A percentile compares a stretch with the other conserved stretches of the same genome.
Conservation (phyloP, 2,329 filamentous ascomycete species). For the Lomentospora prolificans region DNA sequence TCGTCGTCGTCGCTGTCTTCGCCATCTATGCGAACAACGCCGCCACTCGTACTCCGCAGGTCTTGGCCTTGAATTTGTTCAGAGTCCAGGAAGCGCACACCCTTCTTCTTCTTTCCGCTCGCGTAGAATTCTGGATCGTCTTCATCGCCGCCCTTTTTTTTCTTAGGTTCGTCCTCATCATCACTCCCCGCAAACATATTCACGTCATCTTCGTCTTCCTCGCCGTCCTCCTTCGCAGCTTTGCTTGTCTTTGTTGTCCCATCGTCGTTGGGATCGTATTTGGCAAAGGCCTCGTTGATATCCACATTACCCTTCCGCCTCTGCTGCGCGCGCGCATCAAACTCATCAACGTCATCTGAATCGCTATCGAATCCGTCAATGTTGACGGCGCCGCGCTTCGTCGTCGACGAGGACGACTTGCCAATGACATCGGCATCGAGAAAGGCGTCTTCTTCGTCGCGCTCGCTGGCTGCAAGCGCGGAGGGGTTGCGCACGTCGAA, state of each 20-base stretch:
- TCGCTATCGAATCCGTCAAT: constrained; percentile 96
- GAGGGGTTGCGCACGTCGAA: constrained; percentile 96
- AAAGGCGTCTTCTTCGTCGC: constrained; percentile 51
- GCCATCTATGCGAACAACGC: constrained; percentile 54
- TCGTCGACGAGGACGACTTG: constrained; percentile 56
- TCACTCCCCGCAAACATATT: constrained; percentile 64
- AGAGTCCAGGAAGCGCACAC: constrained; percentile 50
- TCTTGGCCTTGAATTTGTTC: constrained; percentile 72
- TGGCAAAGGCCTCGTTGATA: constrained; percentile 34
- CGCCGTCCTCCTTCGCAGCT: constrained; percentile 20
- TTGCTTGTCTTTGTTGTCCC: constrained; percentile 21
- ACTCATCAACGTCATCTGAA: constrained; percentile 74
- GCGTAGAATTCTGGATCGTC: constrained; percentile 20
- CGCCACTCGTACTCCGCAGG: constrained; percentile 60
- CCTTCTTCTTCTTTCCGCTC: constrained; percentile 49
- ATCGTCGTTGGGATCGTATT: constrained; percentile 37
- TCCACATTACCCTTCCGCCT: constrained; percentile 27
- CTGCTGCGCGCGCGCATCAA: constrained; percentile 62
- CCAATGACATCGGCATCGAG: constrained; percentile 92
- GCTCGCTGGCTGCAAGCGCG: constrained; percentile 73
- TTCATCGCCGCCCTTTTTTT: constrained; percentile 5
- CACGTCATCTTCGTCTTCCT: constrained; percentile 51
- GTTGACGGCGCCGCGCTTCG: constrained; percentile 90
- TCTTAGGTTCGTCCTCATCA: constrained; percentile 25
- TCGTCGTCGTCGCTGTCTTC: constrained; percentile 48